Percentiles rank a stretch among this genome's conserved stretches.
phyloP scores from a whole-genome alignment of 306 rosid genomes.

The Prunus salicina region DNA sequence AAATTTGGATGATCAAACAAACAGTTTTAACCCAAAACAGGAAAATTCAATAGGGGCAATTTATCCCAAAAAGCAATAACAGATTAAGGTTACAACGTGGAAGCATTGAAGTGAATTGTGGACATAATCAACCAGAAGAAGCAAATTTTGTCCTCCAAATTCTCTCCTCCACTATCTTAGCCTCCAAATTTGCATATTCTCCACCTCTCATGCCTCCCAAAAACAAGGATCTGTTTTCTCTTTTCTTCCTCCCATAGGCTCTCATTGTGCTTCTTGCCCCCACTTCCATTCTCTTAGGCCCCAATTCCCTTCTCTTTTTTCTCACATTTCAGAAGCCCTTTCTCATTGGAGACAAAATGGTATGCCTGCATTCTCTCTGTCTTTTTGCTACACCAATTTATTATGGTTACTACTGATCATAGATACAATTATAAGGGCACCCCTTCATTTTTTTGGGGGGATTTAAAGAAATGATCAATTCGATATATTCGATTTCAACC shows the following conservation, averaged over 20 bases:
- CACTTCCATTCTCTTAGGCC: conserved; percentile 34
- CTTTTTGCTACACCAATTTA: background rate
- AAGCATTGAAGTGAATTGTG: conserved; percentile 28
- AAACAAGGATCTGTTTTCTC: conserved; percentile 62
- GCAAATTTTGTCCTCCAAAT: conserved; percentile 29
- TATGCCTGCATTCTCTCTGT: conserved; percentile 13
- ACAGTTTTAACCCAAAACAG: background rate
- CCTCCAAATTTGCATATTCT: conserved; percentile 29
- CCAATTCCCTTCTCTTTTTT: conserved; percentile 20
- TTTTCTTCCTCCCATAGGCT: conserved; percentile 23
- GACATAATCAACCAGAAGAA: conserved; percentile 17
- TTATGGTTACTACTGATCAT: background rate
- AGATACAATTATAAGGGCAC: background rate
- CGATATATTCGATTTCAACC: background rate
- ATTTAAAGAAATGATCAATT: background rate
- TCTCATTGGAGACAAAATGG: conserved; percentile 76
- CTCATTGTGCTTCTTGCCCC: conserved; percentile 36
- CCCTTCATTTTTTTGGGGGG: background rate
- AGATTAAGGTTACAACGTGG: conserved; percentile 20
- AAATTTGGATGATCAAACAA: background rate
- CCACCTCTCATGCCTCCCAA: conserved; percentile 50
- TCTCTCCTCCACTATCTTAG: conserved; percentile 37
- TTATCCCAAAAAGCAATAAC: background rate
- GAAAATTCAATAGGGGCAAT: background rate
- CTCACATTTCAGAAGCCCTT: conserved; percentile 47